A percentile compares a stretch with the other conserved stretches of the same genome.
Evolutionary conservation across 495 filamentous ascomycete genomes (phyloP).

Genomic region (Xylaria castorea): DNA sequence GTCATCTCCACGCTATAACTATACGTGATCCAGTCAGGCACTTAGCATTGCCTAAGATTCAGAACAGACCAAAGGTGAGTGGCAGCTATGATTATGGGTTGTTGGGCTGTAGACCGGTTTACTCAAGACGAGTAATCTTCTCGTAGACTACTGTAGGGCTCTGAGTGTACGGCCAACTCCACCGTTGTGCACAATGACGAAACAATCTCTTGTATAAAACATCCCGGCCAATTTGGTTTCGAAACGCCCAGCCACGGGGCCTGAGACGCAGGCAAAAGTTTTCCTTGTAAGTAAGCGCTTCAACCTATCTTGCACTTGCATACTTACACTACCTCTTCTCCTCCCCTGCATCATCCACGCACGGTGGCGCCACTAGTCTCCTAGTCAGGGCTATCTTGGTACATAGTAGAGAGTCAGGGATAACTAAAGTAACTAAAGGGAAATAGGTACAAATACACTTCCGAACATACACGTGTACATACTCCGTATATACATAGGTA

Average conservation of each 20-base stretch:
- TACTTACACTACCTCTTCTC: not conserved
- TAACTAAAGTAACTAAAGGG: no score
- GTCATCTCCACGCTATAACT: not conserved
- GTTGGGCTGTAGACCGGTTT: not conserved
- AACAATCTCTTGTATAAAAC: conserved; percentile 1
- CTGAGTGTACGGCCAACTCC: not conserved
- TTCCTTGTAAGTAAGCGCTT: conserved; percentile 16
- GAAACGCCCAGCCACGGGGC: conserved; percentile 17
- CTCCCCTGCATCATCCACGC: conserved; percentile 7
- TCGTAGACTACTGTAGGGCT: no score
- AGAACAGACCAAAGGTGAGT: not conserved
- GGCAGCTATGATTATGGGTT: not conserved
- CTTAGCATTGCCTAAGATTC: not conserved
- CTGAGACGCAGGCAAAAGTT: conserved; percentile 24
- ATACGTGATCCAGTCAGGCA: not conserved
- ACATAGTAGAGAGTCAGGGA: conserved; percentile 9
- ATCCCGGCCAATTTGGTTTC: conserved; percentile 15
- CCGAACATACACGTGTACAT: not conserved
- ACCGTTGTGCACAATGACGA: not conserved
- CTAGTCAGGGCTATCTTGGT: conserved; percentile 16
- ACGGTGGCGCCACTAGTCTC: conserved; percentile 1
- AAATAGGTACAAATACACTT: conserved; percentile 3
- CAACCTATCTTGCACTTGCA: not conserved
- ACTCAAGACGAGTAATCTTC: not conserved
- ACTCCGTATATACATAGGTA: not conserved